These are phyloP conservation scores for Globisporangium alternatum DNA, from an alignment of 352 stramenopile species.

Conservation along the genomic window DNA sequence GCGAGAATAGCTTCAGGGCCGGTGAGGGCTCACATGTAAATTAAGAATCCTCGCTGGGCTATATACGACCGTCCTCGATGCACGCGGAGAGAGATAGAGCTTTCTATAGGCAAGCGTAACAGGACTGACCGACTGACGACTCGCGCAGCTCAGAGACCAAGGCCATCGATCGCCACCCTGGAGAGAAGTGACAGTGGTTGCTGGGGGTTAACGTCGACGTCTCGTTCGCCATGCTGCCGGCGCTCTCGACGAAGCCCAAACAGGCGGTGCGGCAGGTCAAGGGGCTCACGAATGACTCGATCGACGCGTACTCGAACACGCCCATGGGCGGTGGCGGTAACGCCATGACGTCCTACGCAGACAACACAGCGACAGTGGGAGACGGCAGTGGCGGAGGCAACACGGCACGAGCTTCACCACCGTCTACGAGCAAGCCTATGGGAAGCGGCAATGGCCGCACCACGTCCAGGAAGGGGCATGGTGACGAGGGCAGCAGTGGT, in stretches of 20 bases:
- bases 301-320: conserved; percentile 81
- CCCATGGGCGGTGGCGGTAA: conserved; percentile 25
- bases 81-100: background rate
- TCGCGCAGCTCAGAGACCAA: background rate
- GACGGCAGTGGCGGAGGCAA: conserved; percentile 14
- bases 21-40: background rate
- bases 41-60: background rate
- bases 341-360: conserved; percentile 37
- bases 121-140: background rate
- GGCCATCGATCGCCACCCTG: background rate
- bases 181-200: background rate
- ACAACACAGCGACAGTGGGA: conserved; percentile 40
- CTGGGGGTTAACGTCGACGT: background rate
- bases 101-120: background rate
- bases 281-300: conserved; percentile 82
- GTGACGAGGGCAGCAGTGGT: conserved; percentile 21
- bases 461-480: conserved; percentile 17
- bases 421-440: conserved; percentile 18
- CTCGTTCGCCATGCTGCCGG: conserved; percentile 49
- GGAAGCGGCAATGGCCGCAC: conserved; percentile 19
- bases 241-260: conserved; percentile 81
- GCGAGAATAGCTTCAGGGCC: background rate
- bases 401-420: conserved; percentile 22
- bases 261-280: conserved; percentile 78
- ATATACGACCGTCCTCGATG: background rate